A percentile compares a stretch with the other conserved stretches of the same genome.
Conservation (phyloP, 2,329 filamentous ascomycete genomes). For the Claviceps africana region DNA sequence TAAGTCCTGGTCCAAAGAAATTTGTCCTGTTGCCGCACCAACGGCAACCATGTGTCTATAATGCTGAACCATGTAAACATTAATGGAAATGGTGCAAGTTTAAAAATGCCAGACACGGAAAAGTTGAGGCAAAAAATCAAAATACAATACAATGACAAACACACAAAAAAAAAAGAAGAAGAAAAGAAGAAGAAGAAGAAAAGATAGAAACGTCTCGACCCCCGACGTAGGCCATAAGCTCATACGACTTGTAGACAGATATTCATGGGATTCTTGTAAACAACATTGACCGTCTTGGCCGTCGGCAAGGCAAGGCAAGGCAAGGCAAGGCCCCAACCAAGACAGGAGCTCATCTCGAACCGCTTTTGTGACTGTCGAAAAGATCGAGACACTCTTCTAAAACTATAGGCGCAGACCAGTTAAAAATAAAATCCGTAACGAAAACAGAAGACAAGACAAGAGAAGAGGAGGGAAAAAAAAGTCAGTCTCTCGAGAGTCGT, state of each 20-base stretch:
- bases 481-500: background rate
- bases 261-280: too few species aligned
- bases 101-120: background rate
- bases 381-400: conserved; percentile 5
- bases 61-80: background rate
- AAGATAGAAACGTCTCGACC: background rate
- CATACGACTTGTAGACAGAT: too few species aligned
- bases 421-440: background rate
- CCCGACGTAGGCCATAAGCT: background rate
- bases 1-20: background rate
- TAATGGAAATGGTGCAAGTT: background rate
- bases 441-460: background rate
- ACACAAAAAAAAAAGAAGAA: background rate
- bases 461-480: background rate
- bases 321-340: too few species aligned
- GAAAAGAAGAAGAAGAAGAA: too few species aligned
- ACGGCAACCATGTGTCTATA: background rate
- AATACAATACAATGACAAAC: too few species aligned
- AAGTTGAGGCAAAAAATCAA: background rate
- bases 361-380: background rate
- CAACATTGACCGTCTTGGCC: background rate
- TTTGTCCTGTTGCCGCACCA: background rate
- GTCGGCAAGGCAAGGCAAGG: background rate
- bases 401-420: background rate
- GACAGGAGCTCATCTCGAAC: background rate